Evolutionary conservation across 2,329 filamentous ascomycete species (phyloP).

Genomic region (Arthroderma uncinatum): DNA sequence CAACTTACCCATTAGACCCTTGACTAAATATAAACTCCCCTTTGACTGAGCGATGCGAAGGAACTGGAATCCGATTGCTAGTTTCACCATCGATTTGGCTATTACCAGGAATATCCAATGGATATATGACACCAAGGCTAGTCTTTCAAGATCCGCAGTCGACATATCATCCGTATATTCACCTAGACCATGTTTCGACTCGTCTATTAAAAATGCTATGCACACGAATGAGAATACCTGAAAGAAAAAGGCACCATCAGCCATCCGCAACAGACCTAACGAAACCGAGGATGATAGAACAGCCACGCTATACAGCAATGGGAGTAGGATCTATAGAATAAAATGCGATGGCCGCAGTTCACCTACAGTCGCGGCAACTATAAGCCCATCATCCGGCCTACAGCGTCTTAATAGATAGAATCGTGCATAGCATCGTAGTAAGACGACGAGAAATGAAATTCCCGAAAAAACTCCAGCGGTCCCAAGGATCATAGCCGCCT

Average conservation of each 20-base stretch:
- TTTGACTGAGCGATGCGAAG: constrained; percentile 34
- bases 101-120: constrained; percentile 40
- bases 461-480: constrained; percentile 13
- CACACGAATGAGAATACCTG: constrained; percentile 21
- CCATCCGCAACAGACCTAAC: background rate
- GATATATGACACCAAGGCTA: constrained; percentile 36
- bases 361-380: constrained; percentile 13
- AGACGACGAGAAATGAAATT: constrained; percentile 10
- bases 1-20: constrained; percentile 31
- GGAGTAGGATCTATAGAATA: background rate
- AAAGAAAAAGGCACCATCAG: background rate
- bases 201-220: constrained; percentile 35
- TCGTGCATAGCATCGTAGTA: constrained; percentile 13
- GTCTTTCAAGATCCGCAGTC: constrained; percentile 23
- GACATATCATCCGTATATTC: constrained; percentile 33
- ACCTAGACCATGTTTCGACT: constrained; percentile 39
- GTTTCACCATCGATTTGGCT: constrained; percentile 37
- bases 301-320: background rate
- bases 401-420: constrained; percentile 8
- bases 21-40: constrained; percentile 33
- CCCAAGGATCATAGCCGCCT: constrained; percentile 11
- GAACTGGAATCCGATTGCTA: constrained; percentile 39
- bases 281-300: background rate
- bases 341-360: no score
- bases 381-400: constrained; percentile 12